Conservation (phyloP, 257 asterid species). For the Leptodermis oblonga region DNA sequence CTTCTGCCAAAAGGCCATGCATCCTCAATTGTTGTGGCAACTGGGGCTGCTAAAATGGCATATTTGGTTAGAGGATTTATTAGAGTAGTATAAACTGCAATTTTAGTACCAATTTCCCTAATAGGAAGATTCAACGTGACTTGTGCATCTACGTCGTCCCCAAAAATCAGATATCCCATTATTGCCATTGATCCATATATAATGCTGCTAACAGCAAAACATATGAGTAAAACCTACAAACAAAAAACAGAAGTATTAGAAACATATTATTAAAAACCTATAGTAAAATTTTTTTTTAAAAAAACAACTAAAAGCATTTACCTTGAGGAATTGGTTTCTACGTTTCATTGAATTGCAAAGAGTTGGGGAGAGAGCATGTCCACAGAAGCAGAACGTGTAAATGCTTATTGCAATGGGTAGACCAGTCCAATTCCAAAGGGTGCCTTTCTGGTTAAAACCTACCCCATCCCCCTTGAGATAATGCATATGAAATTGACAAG, state of each 20-base stretch:
- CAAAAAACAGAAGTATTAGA: neutral
- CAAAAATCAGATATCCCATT: constrained; percentile 49
- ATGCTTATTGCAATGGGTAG: neutral
- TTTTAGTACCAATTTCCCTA: constrained; percentile 26
- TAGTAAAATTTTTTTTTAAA: too few species aligned
- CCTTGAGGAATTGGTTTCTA: neutral
- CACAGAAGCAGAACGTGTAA: neutral
- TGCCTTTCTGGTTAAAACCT: neutral
- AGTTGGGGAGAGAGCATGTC: neutral
- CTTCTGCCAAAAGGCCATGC: neutral
- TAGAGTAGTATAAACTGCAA: constrained; percentile 42
- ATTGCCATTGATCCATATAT: constrained; percentile 49
- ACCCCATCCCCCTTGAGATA: too few species aligned
- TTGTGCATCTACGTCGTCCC: constrained; percentile 29
- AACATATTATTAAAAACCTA: neutral
- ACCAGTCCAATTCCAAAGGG: neutral
- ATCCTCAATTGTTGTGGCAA: constrained; percentile 20
- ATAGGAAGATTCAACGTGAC: constrained; percentile 52
- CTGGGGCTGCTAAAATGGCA: constrained; percentile 23
- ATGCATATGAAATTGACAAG: too few species aligned
- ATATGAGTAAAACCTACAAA: constrained; percentile 37
- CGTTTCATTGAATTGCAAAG: neutral
- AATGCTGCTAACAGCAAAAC: constrained; percentile 36
- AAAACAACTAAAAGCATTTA: neutral
- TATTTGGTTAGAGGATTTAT: constrained; percentile 44